A percentile compares a stretch with the other conserved stretches of the same genome.
These are phyloP conservation scores for Jamesozyma piceae DNA, from an alignment of 805 yeast genomes.

Conservation along the genomic window DNA sequence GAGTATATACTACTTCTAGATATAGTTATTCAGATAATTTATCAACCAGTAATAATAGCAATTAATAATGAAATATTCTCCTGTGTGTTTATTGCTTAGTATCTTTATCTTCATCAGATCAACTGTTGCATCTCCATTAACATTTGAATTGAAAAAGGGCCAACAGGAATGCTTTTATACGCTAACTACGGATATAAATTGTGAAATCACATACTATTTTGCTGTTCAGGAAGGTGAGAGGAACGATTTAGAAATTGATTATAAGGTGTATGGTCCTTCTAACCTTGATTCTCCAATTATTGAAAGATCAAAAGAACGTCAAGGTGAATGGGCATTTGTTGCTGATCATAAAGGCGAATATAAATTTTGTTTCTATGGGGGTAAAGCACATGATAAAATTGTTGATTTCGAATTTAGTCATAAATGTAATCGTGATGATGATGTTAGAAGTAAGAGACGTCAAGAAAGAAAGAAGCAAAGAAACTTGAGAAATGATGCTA, in stretches of 20 bases:
- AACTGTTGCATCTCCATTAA: slow-evolving; percentile 27
- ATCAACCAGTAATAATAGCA: too few species aligned
- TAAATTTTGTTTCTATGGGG: slow-evolving; percentile 77
- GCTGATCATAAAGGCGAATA: slow-evolving; percentile 70
- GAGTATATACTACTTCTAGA: too few species aligned
- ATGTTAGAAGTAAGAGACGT: slow-evolving; percentile 57
- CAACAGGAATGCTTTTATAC: slow-evolving; percentile 23
- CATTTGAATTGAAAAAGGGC: slow-evolving; percentile 20
- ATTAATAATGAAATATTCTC: too few species aligned
- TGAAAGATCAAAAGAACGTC: slow-evolving; percentile 51
- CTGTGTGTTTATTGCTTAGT: too few species aligned
- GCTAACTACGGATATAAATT: slow-evolving; percentile 51
- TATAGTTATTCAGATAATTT: too few species aligned
- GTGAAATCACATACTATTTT: slow-evolving; percentile 34
- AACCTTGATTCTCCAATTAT: slow-evolving; percentile 32
- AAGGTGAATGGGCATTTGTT: slow-evolving; percentile 67
- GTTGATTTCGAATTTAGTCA: slow-evolving; percentile 67
- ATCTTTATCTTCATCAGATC: too few species aligned
- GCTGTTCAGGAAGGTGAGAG: slow-evolving; percentile 24
- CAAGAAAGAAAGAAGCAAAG: slow-evolving; percentile 18
- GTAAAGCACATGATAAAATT: slow-evolving; percentile 70
- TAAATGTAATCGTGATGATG: slow-evolving; percentile 30
- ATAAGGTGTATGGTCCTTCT: slow-evolving; percentile 26
- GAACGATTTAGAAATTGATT: slow-evolving; percentile 16
- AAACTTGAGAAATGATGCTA: slow-evolving; percentile 8